Evolutionary conservation across 2,329 filamentous ascomycete species (phyloP).

Genomic region (Xylaria sp.): DNA sequence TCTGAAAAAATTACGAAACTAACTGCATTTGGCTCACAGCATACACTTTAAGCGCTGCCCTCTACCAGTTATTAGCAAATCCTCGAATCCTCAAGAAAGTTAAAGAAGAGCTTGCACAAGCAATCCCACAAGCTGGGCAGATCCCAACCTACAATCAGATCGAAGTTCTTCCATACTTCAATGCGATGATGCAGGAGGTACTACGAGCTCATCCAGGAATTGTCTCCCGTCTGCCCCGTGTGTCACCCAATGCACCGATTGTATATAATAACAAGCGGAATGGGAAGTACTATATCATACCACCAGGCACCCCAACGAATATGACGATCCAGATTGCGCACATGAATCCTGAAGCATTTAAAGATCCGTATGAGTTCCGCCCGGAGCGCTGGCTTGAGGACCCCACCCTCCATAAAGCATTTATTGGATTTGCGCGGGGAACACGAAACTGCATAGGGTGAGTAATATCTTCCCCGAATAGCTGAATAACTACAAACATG

Average conservation of each 20-base stretch:
- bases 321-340: constrained; percentile 29
- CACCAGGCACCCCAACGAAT: constrained; percentile 21
- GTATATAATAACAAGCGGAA: constrained; percentile 32
- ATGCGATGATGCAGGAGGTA: constrained; percentile 42
- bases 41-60: constrained; percentile 16
- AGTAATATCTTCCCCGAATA: too few species aligned
- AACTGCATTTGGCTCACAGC: background rate
- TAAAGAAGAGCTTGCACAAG: constrained; percentile 15
- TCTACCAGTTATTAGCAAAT: constrained; percentile 29
- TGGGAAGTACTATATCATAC: constrained; percentile 24
- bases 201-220: constrained; percentile 48
- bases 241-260: constrained; percentile 37
- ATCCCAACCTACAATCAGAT: constrained; percentile 14
- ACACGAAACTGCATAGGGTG: constrained; percentile 6
- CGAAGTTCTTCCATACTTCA: constrained; percentile 41
- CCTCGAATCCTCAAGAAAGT: constrained; percentile 13
- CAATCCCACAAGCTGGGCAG: background rate
- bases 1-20: background rate
- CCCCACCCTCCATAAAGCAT: background rate
- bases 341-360: constrained; percentile 28
- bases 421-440: constrained; percentile 1
- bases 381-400: constrained; percentile 18
- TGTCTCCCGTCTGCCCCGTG: constrained; percentile 38
- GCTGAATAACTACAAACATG: too few species aligned
- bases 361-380: constrained; percentile 26